These are phyloP conservation scores for Mucor saturninus DNA, from an alignment of 371 early-diverging fungal species.

Conservation along the genomic window DNA sequence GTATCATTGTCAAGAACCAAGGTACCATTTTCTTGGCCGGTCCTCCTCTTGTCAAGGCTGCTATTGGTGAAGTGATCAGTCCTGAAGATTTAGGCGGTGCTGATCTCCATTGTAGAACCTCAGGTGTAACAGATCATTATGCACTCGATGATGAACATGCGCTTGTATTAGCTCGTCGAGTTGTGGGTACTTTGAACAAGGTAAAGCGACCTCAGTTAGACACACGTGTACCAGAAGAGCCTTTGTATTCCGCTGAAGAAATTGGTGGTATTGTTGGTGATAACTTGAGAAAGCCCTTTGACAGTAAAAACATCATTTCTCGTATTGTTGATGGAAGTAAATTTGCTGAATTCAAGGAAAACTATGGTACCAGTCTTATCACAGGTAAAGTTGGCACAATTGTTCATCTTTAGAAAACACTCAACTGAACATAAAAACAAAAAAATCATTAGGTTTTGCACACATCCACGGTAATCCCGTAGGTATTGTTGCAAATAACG, in stretches of 20 bases:
- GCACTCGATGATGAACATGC: conserved; percentile 95
- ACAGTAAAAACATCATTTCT: conserved; percentile 93
- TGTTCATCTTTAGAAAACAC: no score
- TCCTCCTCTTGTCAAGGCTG: conserved; percentile 96
- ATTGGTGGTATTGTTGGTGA: conserved; percentile 96
- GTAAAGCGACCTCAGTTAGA: conserved; percentile 64
- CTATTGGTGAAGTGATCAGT: conserved; percentile 94
- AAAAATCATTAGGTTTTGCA: conserved; percentile 75
- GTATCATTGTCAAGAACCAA: conserved; percentile 94
- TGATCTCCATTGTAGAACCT: conserved; percentile 94
- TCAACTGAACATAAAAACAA: not conserved
- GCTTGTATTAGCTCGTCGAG: conserved; percentile 82
- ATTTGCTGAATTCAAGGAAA: conserved; percentile 95
- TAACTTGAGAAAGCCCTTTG: conserved; percentile 90
- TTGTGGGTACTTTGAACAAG: conserved; percentile 87
- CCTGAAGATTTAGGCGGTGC: conserved; percentile 98
- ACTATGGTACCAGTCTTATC: conserved; percentile 91
- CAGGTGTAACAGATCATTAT: conserved; percentile 96
- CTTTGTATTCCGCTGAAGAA: conserved; percentile 85
- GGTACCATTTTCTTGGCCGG: conserved; percentile 98
- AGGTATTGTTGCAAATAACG: conserved; percentile 98
- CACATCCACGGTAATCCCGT: conserved; percentile 93
- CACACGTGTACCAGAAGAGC: conserved; percentile 70
- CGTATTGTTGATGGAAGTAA: conserved; percentile 95
- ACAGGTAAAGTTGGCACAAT: conserved; percentile 62